Evolutionary conservation across 805 yeast species (phyloP).

Genomic region (Metschnikowia colocasiae): DNA sequence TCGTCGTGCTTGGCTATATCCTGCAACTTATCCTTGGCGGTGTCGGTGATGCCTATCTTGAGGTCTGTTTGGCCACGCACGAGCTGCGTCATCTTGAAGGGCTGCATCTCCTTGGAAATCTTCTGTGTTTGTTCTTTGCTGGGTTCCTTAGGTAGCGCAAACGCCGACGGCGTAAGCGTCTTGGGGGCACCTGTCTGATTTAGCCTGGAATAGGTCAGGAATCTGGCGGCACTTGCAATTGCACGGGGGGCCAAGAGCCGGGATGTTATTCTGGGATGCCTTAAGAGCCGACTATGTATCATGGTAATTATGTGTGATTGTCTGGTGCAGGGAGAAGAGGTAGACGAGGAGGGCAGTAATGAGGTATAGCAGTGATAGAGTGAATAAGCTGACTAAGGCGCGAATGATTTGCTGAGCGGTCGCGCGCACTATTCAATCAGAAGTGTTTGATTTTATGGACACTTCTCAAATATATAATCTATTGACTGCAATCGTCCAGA

Average conservation of each 20-base stretch:
- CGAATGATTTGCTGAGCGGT: slow-evolving; percentile 5
- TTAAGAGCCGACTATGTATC: not conserved
- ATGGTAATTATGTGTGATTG: not conserved
- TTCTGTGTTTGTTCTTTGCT: not conserved
- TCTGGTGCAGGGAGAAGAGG: not conserved
- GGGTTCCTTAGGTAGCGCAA: slow-evolving; percentile 26
- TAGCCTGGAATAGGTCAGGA: slow-evolving; percentile 1
- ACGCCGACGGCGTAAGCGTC: slow-evolving; percentile 27
- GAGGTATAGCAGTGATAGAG: not conserved
- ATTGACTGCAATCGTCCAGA: not conserved
- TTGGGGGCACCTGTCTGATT: slow-evolving; percentile 7
- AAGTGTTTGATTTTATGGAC: not conserved
- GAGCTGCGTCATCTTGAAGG: slow-evolving; percentile 32
- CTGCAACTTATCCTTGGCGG: slow-evolving; percentile 52
- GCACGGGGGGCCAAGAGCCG: not conserved
- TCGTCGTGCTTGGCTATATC: slow-evolving; percentile 50
- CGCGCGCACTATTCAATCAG: not conserved
- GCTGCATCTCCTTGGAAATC: slow-evolving; percentile 20
- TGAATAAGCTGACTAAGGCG: slow-evolving; percentile 4
- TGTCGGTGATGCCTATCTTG: slow-evolving; percentile 44
- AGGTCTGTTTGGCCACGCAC: slow-evolving; percentile 34
- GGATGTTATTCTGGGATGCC: not conserved
- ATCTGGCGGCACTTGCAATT: not conserved
- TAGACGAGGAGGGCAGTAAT: not conserved
- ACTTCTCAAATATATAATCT: not conserved